Evolutionary conservation across 768 basidiomycete species (phyloP).

Genomic region (Termitomyces sp.): DNA sequence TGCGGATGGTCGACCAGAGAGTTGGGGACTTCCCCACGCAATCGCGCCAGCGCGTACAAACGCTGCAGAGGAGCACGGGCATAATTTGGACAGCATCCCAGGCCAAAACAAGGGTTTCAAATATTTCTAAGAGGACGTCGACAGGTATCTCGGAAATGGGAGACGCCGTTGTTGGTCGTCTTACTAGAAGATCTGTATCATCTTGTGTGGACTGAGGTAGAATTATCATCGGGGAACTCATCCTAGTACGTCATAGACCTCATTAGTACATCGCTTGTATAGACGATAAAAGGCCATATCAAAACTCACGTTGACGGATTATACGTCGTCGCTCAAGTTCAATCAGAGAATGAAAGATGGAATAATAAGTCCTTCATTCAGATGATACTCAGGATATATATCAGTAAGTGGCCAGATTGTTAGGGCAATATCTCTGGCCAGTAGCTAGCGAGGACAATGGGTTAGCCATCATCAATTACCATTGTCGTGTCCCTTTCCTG

Average conservation of each 20-base stretch:
- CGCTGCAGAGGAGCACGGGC: neutral
- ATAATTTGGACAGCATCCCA: neutral
- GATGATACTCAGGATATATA: neutral
- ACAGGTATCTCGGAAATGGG: neutral
- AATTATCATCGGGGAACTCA: neutral
- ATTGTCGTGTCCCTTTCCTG: neutral
- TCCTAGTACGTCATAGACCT: neutral
- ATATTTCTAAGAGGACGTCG: constrained; percentile 4
- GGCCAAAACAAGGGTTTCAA: neutral
- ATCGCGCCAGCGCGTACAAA: constrained; percentile 3
- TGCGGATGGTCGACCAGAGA: constrained; percentile 1
- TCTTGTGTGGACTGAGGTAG: neutral
- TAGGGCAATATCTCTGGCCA: neutral
- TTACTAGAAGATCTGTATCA: neutral
- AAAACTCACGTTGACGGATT: neutral
- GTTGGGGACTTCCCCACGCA: neutral
- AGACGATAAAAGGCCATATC: neutral
- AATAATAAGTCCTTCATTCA: neutral
- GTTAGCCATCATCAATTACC: neutral
- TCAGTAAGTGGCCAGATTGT: neutral
- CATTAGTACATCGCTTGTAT: neutral
- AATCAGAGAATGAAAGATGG: neutral
- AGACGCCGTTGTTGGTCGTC: neutral
- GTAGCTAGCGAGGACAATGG: neutral
- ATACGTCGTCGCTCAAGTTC: neutral